These are phyloP conservation scores for Pseudocercospora pini-densiflorae DNA, from an alignment of 2,329 filamentous ascomycete species.

Conservation along the genomic window DNA sequence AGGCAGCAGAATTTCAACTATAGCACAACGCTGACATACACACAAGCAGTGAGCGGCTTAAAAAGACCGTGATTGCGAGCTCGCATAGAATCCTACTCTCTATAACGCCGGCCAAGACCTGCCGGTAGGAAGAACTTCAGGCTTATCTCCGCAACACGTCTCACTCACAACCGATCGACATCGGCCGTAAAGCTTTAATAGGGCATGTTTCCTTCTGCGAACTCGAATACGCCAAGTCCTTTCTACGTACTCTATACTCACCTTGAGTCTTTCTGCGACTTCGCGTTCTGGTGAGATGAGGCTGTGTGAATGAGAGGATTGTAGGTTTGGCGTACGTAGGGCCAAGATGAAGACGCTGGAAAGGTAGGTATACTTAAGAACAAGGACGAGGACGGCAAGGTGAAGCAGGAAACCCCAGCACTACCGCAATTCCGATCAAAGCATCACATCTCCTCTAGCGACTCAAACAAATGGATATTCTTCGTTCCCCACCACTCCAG, in stretches of 20 bases:
- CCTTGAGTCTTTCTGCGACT: not conserved
- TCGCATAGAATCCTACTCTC: no score
- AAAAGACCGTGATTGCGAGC: no score
- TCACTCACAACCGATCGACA: no score
- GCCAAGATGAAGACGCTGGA: not conserved
- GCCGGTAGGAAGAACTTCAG: no score
- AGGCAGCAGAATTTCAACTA: no score
- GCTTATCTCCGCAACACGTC: no score
- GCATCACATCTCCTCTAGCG: not conserved
- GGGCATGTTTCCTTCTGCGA: not conserved
- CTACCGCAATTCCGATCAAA: not conserved
- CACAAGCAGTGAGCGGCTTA: no score
- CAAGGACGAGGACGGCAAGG: not conserved
- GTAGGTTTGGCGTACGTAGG: not conserved
- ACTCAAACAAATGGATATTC: not conserved
- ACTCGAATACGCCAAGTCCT: not conserved
- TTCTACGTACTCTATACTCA: not conserved
- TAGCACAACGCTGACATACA: no score
- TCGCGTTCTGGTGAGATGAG: no score
- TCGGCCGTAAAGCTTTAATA: no score
- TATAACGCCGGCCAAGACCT: no score
- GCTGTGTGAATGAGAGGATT: not conserved
- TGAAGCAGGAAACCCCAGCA: not conserved
- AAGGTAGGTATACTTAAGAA: no score
- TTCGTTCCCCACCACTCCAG: not conserved